phyloP scores from a whole-genome alignment of 2,329 filamentous ascomycete species.

The Aphanocladium album region DNA sequence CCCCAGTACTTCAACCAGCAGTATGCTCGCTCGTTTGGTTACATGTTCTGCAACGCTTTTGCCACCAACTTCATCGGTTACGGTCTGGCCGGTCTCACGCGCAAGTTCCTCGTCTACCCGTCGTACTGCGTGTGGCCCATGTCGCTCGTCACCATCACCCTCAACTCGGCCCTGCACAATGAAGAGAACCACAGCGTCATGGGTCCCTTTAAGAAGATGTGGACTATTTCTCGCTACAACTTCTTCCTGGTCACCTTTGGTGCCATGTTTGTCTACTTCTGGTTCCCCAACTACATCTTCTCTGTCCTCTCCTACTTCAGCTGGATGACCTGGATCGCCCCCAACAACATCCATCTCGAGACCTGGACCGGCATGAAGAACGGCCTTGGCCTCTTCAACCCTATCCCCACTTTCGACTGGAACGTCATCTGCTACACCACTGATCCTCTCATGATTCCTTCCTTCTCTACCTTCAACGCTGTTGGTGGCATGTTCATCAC shows the following conservation, averaged over 20 bases:
- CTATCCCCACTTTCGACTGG: constrained; percentile 43
- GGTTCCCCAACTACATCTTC: constrained; percentile 44
- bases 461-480: constrained; percentile 26
- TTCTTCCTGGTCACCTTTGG: constrained; percentile 37
- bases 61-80: constrained; percentile 45
- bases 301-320: constrained; percentile 37
- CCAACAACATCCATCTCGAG: constrained; percentile 26
- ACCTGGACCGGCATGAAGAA: constrained; percentile 25
- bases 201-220: constrained; percentile 28
- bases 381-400: constrained; percentile 35
- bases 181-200: constrained; percentile 17
- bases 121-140: constrained; percentile 44
- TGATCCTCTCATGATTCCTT: constrained; percentile 16
- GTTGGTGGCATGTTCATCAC: constrained; percentile 38
- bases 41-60: constrained; percentile 41
- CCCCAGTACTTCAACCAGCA: constrained; percentile 39
- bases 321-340: constrained; percentile 44
- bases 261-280: constrained; percentile 44
- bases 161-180: constrained; percentile 39
- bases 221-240: constrained; percentile 32
- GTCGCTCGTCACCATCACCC: constrained; percentile 38
- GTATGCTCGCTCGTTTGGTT: constrained; percentile 37
- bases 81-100: constrained; percentile 39
- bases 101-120: constrained; percentile 42
- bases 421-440: constrained; percentile 27